phyloP scores from a whole-genome alignment of 1,284 basidiomycete species.

The Cutaneotrichosporon sp. region DNA sequence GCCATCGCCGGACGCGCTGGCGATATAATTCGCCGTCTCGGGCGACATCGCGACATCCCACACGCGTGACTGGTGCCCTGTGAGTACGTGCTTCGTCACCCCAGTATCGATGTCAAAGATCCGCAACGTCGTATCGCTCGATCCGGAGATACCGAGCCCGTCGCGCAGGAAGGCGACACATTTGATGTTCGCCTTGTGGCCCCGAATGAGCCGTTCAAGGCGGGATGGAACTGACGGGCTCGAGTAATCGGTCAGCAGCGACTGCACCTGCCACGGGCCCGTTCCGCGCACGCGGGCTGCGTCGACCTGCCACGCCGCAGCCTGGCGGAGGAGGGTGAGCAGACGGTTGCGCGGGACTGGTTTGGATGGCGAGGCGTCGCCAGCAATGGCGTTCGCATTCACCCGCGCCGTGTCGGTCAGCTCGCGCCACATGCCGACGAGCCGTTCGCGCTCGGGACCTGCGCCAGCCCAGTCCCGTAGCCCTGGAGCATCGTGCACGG shows the following conservation, averaged over 20 bases:
- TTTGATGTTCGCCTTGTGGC: constrained; percentile 52
- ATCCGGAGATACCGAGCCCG: constrained; percentile 48
- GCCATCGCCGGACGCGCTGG: constrained; percentile 50
- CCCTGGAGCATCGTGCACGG: constrained; percentile 52
- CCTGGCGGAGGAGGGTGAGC: constrained; percentile 49
- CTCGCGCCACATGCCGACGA: constrained; percentile 47
- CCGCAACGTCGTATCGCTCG: constrained; percentile 44
- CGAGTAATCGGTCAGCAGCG: constrained; percentile 42
- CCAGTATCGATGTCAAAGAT: constrained; percentile 35
- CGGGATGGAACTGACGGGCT: constrained; percentile 33
- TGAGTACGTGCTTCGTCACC: constrained; percentile 24
- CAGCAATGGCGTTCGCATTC: constrained; percentile 6
- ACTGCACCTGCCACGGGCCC: constrained; percentile 21
- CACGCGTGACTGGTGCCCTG: constrained; percentile 49
- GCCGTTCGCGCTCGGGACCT: constrained; percentile 42
- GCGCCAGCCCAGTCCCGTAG: constrained; percentile 52
- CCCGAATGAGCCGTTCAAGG: constrained; percentile 32
- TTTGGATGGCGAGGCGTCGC: constrained; percentile 5
- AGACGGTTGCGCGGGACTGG: constrained; percentile 50
- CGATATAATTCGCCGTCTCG: constrained; percentile 30
- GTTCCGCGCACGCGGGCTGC: constrained; percentile 1
- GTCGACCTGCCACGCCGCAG: constrained; percentile 51
- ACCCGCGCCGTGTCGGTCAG: constrained; percentile 25
- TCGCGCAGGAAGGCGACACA: constrained; percentile 49
- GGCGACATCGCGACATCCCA: constrained; percentile 47